Base-by-base conservation (phyloP, 768 basidiomycete species). In the Suillus variegatus region DNA sequence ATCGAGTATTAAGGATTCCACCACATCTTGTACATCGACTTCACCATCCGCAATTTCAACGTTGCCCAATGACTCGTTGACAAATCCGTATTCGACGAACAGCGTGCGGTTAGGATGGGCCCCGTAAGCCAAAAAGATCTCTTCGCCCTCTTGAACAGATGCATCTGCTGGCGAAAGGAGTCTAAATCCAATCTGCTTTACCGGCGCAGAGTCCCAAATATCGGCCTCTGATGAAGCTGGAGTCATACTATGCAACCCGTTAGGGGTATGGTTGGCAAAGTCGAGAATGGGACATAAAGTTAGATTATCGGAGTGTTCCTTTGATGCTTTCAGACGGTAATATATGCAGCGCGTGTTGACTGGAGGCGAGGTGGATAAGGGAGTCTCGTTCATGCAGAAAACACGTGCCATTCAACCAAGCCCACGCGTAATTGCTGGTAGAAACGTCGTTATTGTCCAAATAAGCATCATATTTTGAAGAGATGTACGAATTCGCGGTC, bases 301-400 rank as follows among this genome's bases (percentile, higher is more conserved):
- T 65, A 95, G 77, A 72, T 97, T 95, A 74, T 94, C 86, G 36
- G 86, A 82, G 69, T 89, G 82, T 13, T 83, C 81, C 58, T 76
- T 80, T 20, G 76, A 72, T 36, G 77, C 71, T 68, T 80, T 84
- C 51, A 89, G 75, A 66, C 85, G 88, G 73, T 88, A 86, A 75
- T 87, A 95, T 25, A 98, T 86, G 74, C 92, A 95, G 57, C 97
- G 88, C 6, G 96, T 98, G 75, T 99, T 99, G 64, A 97, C 94
- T 95, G 70, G 18, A 43, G 58, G 41, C 67, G 52, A 69, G 47
- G 56, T 61, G 60, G 32, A 68, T 58, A 43, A 65, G 62, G 65
- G 60, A 61, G 7, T 35, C 60, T 57, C 51, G 55, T 56, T 38
- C 38, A 41, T 41, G 14, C 18, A 61, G 46, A 70, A 35, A 65